Evolutionary conservation across 192 early-diverging fungal genomes (phyloP), one percentile per base, ranked within the genome.

Genomic region (Coemansia sp.): DNA sequence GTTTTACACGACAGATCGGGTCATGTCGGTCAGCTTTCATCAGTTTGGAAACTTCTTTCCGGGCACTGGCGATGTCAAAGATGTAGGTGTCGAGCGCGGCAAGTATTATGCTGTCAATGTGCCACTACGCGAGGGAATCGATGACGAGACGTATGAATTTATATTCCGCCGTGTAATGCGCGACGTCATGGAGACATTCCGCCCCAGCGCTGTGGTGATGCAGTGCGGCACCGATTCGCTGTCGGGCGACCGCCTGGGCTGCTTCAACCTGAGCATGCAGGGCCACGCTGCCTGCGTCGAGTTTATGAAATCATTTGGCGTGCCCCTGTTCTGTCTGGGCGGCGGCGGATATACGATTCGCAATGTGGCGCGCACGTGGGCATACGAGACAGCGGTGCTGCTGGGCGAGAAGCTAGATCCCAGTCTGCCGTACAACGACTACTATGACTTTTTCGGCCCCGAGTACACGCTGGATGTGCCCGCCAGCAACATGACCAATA

Each of bases 11-110:
- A 96, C 95, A 15, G 95, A 99, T 70, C 87, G 97, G n/a, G 97
- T 99, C 31, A 99, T 99, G 97, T 96, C 95, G 19, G 91, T 94
- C 28, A 92, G 90, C 51, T 97, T 99, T 74, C 97, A 99, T 71
- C 95, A 97, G 79, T 95, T 93, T 72, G 97, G 97, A 26, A 91
- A 97, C 65, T 99, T 88, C 60, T 99, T 99, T 66, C 97, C 97
- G 20, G 97, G 97, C 36, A 99, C 94, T 9, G 97, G 97, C 25
- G 90, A 94, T 72, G 78, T 98, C 49, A 78, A 87, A 85, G 96
- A 98, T 75, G 88, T 92, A 59, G 97, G 97, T 25, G 74, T 89
- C 20, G 93, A 91, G 40, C 71, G 86, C 48, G 97, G 97, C 34
- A 91, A 90, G 71, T 77, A 90, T 46, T 97, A 99, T 69, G 86